Conservation (phyloP, 2,329 filamentous ascomycete genomes). For the Podosphaera aphanis region DNA sequence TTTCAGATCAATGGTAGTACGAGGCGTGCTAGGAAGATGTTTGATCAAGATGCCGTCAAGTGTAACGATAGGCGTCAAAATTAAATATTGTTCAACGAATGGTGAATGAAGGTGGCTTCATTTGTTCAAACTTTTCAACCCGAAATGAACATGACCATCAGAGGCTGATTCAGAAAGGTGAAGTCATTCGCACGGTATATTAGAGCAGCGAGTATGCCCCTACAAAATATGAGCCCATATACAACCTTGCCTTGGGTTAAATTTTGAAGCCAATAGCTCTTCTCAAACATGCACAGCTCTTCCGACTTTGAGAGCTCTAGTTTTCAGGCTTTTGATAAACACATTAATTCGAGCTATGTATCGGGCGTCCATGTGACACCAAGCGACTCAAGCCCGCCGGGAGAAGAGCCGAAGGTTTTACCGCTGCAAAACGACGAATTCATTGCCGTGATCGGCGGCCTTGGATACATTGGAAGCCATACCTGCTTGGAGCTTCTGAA, state of each 20-base stretch:
- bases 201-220: neutral
- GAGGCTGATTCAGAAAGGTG: neutral
- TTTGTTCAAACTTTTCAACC: neutral
- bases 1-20: neutral
- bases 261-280: neutral
- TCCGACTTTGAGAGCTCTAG: slow-evolving; percentile 1
- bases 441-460: slow-evolving; percentile 20
- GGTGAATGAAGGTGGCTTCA: neutral
- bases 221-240: neutral
- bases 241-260: neutral
- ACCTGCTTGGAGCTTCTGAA: slow-evolving; percentile 26
- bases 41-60: neutral
- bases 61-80: neutral
- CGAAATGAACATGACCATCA: neutral
- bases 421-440: neutral
- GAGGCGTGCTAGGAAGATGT: neutral
- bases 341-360: neutral
- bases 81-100: neutral
- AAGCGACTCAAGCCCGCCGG: neutral
- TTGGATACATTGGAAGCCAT: slow-evolving; percentile 26
- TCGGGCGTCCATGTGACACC: neutral
- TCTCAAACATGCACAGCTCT: neutral
- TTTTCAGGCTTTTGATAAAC: neutral
- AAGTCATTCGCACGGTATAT: neutral
- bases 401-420: neutral